A percentile compares a stretch with the other conserved stretches of the same genome.
phyloP scores from a whole-genome alignment of 352 stramenopile genomes.

The Phytophthora capsici region DNA sequence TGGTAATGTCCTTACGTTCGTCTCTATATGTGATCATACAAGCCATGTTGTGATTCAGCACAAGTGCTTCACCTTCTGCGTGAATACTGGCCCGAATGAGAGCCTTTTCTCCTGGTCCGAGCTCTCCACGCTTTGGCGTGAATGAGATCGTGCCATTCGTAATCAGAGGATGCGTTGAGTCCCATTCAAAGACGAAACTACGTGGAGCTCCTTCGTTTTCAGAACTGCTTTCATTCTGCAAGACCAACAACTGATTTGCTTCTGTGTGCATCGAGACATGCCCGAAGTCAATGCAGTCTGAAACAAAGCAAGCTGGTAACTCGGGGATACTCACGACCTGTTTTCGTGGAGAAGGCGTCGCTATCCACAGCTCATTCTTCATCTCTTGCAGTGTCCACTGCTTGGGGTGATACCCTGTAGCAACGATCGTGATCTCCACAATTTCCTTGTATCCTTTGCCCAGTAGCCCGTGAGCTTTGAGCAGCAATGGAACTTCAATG shows the following conservation, averaged over 20 bases:
- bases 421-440: slow-evolving; percentile 65
- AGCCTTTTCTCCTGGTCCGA: slow-evolving; percentile 51
- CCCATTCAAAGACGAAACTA: slow-evolving; percentile 63
- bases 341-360: slow-evolving; percentile 25
- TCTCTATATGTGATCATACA: slow-evolving; percentile 55
- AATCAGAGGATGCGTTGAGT: slow-evolving; percentile 60
- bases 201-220: slow-evolving; percentile 5
- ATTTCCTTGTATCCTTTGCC: slow-evolving; percentile 70
- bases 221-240: slow-evolving; percentile 48
- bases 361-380: slow-evolving; percentile 31
- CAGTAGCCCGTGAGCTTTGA: slow-evolving; percentile 79
- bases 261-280: slow-evolving; percentile 67
- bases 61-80: slow-evolving; percentile 45
- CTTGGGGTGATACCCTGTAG: slow-evolving; percentile 60
- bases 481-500: slow-evolving; percentile 56
- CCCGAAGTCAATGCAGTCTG: slow-evolving; percentile 63
- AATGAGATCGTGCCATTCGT: slow-evolving; percentile 54
- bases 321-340: slow-evolving; percentile 46
- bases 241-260: slow-evolving; percentile 50
- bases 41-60: slow-evolving; percentile 74
- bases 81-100: slow-evolving; percentile 64
- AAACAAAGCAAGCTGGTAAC: slow-evolving; percentile 53
- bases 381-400: slow-evolving; percentile 47
- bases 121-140: slow-evolving; percentile 52
- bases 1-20: slow-evolving; percentile 16